These are phyloP conservation scores for Capronia coronata DNA, from an alignment of 2,329 filamentous ascomycete species.

Conservation along the genomic window DNA sequence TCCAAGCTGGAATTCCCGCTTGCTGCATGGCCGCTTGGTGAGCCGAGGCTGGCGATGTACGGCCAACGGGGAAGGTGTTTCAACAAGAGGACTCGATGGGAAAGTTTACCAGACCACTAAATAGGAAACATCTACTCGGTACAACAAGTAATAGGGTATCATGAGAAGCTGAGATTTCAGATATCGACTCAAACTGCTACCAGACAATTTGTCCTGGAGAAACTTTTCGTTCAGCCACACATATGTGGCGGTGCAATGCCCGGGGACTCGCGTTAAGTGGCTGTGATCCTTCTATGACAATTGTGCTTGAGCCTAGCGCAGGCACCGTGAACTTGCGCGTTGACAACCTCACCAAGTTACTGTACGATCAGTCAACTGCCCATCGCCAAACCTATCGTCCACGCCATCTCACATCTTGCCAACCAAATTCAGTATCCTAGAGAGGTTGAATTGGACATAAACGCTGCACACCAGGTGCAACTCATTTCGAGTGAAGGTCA, in stretches of 20 bases:
- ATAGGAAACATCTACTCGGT: not conserved
- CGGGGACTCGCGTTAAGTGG: not conserved
- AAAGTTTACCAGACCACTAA: not conserved
- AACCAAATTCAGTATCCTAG: slow-evolving; percentile 4
- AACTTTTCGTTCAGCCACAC: not conserved
- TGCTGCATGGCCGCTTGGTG: slow-evolving; percentile 10
- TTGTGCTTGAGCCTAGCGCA: not conserved
- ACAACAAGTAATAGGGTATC: too few species aligned
- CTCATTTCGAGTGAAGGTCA: slow-evolving; percentile 14
- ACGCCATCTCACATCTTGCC: slow-evolving; percentile 2
- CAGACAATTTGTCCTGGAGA: not conserved
- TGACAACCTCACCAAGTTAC: not conserved
- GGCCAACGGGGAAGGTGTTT: not conserved
- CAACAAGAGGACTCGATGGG: not conserved
- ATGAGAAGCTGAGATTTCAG: not conserved
- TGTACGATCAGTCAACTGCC: not conserved
- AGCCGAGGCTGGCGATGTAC: not conserved
- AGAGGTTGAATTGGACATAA: slow-evolving; percentile 11
- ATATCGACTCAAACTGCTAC: not conserved
- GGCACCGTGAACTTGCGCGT: slow-evolving; percentile 13
- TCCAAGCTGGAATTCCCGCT: slow-evolving; percentile 50
- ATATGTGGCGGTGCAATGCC: slow-evolving; percentile 6
- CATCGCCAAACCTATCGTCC: not conserved
- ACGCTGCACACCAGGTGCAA: slow-evolving; percentile 12
- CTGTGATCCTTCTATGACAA: not conserved